Base-by-base conservation (phyloP, 2,329 filamentous ascomycete genomes). In the Decorospora gaudefroyi region DNA sequence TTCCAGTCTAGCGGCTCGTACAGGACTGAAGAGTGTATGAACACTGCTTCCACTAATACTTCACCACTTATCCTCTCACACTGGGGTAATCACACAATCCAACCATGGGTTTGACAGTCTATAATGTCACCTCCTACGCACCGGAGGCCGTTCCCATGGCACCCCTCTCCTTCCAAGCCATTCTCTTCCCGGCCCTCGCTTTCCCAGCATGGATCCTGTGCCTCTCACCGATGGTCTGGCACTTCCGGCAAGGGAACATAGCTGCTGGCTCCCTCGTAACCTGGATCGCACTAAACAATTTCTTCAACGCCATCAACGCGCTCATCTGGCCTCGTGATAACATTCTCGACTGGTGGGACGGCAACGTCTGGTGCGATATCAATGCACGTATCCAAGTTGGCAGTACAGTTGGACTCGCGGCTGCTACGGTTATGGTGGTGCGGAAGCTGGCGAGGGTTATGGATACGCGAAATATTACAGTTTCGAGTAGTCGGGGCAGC, bases 271-370 rank as follows among this genome's bases (percentile, higher is more conserved):
- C 75, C 19, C 72, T 87, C 23, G 76, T 84, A 34, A 60, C 74
- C 36, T 85, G 80, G 75, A 69, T 80, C 39, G 67, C 78, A 16
- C 44, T 83, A n/a, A 64, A 77, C 45, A 85, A 85, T 56, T 42
- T 83, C 39, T 75, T 79, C 62, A 79, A 76, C 52, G 74, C 83
- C 50, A 66, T 82, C 72, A 87, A 88, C 59, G 74, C 83, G 1
- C 63, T 85, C 35, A 76, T 87, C 48, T 88, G 85, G 85, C 76
- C 78, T 0, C 78, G 74, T 6, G 80, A 85, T 51, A 71, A 85
- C 51, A 57, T 78, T 9, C 25, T 59, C 0, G 63, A 69, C 4
- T 83, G 79, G 77, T 88, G 77, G 76, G 66, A 76, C 45, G 85
- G 85, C 4, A 59, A 64, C 4, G 77, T 76, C 2, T 77, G 85